Evolutionary conservation across 129 eudicot genomes (phyloP).

Genomic region (Heracleum sosnowskyi): DNA sequence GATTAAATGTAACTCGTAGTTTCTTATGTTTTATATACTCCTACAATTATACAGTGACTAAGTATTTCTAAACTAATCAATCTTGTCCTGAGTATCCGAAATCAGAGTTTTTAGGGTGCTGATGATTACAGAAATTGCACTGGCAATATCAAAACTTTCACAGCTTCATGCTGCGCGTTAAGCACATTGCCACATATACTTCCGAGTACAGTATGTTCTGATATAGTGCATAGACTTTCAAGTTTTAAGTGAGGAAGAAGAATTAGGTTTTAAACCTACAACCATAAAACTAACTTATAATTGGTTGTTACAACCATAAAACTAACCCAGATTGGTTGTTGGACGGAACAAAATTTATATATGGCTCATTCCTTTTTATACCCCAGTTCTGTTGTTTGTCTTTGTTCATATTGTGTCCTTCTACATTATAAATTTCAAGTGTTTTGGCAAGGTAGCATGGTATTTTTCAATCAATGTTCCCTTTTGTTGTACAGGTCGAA

Average conservation of each 20-base stretch:
- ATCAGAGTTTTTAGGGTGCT: not conserved
- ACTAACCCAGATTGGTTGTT: not conserved
- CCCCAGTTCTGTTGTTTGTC: not conserved
- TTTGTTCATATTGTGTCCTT: not conserved
- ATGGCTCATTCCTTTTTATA: not conserved
- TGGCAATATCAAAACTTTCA: not conserved
- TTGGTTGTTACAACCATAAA: not conserved
- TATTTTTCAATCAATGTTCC: not conserved
- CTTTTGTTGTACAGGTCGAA: constrained; percentile 56
- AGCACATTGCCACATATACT: not conserved
- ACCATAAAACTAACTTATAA: not conserved
- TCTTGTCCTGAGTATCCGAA: not conserved
- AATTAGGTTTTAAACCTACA: not conserved
- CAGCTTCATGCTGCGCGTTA: not conserved
- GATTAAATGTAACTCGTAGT: not conserved
- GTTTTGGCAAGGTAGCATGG: not conserved
- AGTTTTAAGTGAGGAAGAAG: not conserved
- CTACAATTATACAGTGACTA: not conserved
- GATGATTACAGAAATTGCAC: not conserved
- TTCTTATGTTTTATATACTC: not conserved
- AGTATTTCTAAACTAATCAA: not conserved
- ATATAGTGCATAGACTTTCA: not conserved
- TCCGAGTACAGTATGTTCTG: not conserved
- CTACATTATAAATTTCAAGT: not conserved
- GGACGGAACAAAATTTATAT: not conserved